phyloP scores from a whole-genome alignment of 2,329 filamentous ascomycete genomes.

The Pezicula rhizophila region DNA sequence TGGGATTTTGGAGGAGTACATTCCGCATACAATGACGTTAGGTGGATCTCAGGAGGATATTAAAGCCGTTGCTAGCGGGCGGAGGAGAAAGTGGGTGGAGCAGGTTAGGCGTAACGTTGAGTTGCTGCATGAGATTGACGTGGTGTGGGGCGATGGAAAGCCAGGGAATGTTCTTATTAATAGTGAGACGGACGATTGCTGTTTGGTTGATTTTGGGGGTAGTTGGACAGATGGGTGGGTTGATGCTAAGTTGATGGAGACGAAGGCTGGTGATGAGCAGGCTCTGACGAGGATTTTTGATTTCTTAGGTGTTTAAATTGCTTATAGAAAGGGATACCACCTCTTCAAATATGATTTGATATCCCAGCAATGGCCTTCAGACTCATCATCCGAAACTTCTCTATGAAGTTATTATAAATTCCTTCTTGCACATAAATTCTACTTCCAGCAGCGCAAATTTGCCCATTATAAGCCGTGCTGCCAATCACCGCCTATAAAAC shows the following conservation, averaged over 20 bases:
- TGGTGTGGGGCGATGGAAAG: slow-evolving; percentile 24
- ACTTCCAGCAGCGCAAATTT: slow-evolving; percentile 52
- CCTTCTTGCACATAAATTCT: slow-evolving; percentile 64
- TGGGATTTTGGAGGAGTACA: slow-evolving; percentile 15
- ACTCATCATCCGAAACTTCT: slow-evolving; percentile 50
- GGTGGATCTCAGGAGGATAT: background rate
- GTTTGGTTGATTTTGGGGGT: slow-evolving; percentile 22
- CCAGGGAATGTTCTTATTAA: slow-evolving; percentile 20
- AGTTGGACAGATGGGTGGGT: slow-evolving; percentile 20
- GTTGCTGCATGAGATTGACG: slow-evolving; percentile 14
- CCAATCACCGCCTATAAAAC: slow-evolving; percentile 54
- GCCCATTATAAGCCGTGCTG: slow-evolving; percentile 36
- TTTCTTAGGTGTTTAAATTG: slow-evolving; percentile 7
- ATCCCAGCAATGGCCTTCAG: background rate
- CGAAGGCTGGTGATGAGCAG: slow-evolving; percentile 13
- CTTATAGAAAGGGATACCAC: too few species aligned
- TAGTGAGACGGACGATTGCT: slow-evolving; percentile 12
- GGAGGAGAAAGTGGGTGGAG: slow-evolving; percentile 13
- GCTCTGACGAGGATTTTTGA: slow-evolving; percentile 11
- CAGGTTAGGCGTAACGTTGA: slow-evolving; percentile 13
- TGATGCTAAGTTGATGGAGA: slow-evolving; percentile 14
- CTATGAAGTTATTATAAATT: slow-evolving; percentile 65
- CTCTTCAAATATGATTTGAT: too few species aligned
- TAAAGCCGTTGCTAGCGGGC: slow-evolving; percentile 1
- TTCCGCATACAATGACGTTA: slow-evolving; percentile 4